Percentiles rank a stretch among this genome's conserved stretches.
Conservation (phyloP, 176 grass and related monocot genomes). For the Cenchrus americanus region DNA sequence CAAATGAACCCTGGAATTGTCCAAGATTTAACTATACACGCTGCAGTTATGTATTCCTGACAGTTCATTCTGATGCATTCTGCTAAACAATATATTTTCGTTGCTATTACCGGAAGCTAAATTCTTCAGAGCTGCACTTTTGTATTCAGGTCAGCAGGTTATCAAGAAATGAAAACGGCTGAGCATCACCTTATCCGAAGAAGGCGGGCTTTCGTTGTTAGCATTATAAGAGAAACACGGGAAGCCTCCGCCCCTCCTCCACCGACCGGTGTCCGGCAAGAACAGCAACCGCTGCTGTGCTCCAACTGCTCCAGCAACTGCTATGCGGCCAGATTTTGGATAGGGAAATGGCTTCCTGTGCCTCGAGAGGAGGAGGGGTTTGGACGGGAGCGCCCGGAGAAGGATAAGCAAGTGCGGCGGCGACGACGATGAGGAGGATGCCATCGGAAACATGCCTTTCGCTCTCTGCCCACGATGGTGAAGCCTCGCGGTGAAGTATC, state of each 20-base stretch:
- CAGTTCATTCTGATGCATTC: neutral
- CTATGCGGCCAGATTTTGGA: neutral
- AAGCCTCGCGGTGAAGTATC: neutral
- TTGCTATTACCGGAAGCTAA: conserved; percentile 13
- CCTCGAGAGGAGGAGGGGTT: conserved; percentile 19
- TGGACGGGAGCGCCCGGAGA: conserved; percentile 39
- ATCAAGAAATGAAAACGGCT: conserved; percentile 4
- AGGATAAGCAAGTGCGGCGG: conserved; percentile 30
- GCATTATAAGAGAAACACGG: conserved; percentile 47
- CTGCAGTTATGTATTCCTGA: neutral
- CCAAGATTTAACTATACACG: neutral
- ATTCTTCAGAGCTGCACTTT: neutral
- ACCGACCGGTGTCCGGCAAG: conserved; percentile 7
- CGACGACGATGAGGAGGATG: neutral
- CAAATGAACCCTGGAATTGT: conserved; percentile 8
- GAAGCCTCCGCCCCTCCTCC: conserved; percentile 27
- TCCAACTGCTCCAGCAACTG: neutral
- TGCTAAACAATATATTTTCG: neutral
- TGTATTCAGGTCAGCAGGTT: neutral
- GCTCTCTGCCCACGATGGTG: neutral
- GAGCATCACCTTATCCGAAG: conserved; percentile 54
- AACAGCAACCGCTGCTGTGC: conserved; percentile 21
- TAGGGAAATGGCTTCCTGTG: conserved; percentile 30
- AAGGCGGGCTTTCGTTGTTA: conserved; percentile 36
- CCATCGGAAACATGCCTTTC: conserved; percentile 21